These are phyloP conservation scores for Neurospora sp. DNA, from an alignment of 2,329 filamentous ascomycete species.

Conservation along the genomic window DNA sequence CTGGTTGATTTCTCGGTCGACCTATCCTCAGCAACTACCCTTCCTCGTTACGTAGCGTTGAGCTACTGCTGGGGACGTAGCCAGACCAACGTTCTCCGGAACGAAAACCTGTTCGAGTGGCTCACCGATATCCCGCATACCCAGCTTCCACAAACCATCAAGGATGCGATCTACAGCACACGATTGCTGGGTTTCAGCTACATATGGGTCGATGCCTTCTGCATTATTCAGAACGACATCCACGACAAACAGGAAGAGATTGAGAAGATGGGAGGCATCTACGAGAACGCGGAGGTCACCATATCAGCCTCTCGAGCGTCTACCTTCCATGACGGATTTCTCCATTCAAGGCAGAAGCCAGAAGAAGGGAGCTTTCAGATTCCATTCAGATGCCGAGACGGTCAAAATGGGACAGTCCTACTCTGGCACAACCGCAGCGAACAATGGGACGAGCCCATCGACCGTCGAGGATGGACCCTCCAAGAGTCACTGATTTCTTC, in stretches of 20 bases:
- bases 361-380: background rate
- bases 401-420: background rate
- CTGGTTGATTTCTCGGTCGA: background rate
- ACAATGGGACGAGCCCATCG: background rate
- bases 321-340: background rate
- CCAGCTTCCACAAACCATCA: background rate
- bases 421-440: background rate
- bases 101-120: background rate
- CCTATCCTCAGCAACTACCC: conserved; percentile 24
- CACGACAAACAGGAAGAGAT: background rate
- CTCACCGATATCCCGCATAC: background rate
- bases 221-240: background rate
- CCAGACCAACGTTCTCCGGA: background rate
- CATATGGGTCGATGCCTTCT: conserved; percentile 1
- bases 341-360: background rate
- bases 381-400: background rate
- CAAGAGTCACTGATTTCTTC: background rate
- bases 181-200: background rate
- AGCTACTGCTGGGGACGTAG: background rate
- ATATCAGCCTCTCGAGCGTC: background rate
- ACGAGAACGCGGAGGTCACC: background rate
- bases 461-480: background rate
- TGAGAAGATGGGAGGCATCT: background rate
- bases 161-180: background rate
- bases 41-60: background rate